Base-by-base conservation (phyloP, 768 basidiomycete genomes). In the Kwoniella sp. region DNA sequence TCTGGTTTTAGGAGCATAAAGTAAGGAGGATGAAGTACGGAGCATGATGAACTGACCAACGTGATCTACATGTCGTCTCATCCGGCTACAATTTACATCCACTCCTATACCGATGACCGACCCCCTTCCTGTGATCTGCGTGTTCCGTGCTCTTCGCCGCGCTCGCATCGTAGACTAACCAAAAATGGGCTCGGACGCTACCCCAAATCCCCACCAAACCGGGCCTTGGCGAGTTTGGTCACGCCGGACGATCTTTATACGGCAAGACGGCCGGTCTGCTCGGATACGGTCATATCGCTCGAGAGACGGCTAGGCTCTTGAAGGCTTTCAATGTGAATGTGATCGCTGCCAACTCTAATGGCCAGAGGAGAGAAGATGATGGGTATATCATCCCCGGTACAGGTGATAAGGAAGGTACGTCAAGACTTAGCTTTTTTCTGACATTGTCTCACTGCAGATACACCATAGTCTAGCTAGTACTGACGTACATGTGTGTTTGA, bases 191-290 rank as follows among this genome's bases (percentile, higher is more conserved):
- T 17, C 37, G 55, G 55, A 30, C 48, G 1, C 27, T 64, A 19
- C 53, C 53, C 30, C 60, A 62, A 65, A 64, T 73, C 53, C 29
- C 65, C 46, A 15, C 29, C 48, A 26, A 26, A 9, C 56, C 70
- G 27, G 64, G 54, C 6, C 40, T 10, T 9, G 58, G 30, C 25
- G 50, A 56, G 9, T 67, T 66, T 19, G 55, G 61, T 15, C 49
- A 50, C 19, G 26, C 24, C 19, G 60, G 55, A 24, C 47, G 60
- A 30, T 52, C 70, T 2, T 36, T 78, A 10, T 61, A 70, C 21
- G 79, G 79, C 17, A 77, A 77, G 67, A 80, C 79, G 13, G 73
- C 74, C 12, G 79, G 79, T 27, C 49, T 80, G 50, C 66, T 80
- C 73, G 78, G 79, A 13, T 79, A 79, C 59, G 79, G 78, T 4